Evolutionary conservation across 352 stramenopile genomes (phyloP).

Genomic region (Globisporangium cystogenes): DNA sequence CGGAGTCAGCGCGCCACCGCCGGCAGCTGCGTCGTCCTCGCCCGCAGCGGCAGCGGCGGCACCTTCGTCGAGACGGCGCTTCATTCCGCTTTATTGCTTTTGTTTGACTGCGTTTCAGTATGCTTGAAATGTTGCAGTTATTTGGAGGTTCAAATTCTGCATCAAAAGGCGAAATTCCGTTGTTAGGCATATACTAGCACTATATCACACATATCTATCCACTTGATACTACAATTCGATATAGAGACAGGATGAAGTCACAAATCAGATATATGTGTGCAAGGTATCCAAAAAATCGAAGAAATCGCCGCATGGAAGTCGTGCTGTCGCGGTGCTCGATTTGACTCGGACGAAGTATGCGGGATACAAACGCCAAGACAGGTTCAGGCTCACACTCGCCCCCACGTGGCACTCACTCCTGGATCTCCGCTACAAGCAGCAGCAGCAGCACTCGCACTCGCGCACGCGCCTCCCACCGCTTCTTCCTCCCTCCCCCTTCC

Average conservation of each 20-base stretch:
- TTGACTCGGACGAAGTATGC: neutral
- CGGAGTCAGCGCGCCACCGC: slow-evolving; percentile 5
- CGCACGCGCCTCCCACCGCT: neutral
- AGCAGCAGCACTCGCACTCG: slow-evolving; percentile 1
- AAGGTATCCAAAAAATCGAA: slow-evolving; percentile 5
- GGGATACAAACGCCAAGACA: neutral
- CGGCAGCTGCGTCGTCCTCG: slow-evolving; percentile 4
- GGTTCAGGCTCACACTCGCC: neutral
- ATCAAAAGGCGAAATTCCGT: neutral
- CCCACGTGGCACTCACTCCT: slow-evolving; percentile 14
- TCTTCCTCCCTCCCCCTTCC: neutral
- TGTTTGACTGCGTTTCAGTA: neutral
- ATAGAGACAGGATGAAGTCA: no score
- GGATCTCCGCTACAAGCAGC: slow-evolving; percentile 12
- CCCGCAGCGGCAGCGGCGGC: slow-evolving; percentile 11
- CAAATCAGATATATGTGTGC: no score
- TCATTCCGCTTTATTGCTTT: slow-evolving; percentile 21
- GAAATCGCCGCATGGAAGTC: neutral
- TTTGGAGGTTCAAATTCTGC: neutral
- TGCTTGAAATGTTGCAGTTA: slow-evolving; percentile 2
- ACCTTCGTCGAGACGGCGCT: slow-evolving; percentile 26
- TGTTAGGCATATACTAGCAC: no score
- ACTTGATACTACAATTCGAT: no score
- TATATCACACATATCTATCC: no score
- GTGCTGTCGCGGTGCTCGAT: neutral